Base-by-base conservation (phyloP, 2,329 filamentous ascomycete species). In the Trichoderma brevicompactum region DNA sequence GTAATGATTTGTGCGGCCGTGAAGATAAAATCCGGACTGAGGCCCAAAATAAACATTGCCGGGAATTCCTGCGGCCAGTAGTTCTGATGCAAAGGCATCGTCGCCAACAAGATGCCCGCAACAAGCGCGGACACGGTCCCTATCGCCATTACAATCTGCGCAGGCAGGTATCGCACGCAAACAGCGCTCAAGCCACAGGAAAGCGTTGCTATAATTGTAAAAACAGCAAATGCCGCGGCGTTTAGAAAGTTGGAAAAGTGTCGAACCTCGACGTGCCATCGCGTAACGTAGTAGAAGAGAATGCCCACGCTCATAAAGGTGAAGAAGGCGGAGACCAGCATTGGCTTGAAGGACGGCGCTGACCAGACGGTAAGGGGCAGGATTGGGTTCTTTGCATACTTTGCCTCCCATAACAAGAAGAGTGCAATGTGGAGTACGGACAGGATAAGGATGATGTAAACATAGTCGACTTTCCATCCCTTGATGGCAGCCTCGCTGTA, bases 241-340 rank as follows among this genome's bases (percentile, higher is more conserved):
- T 62, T 62, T 7, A 62, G 46, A 0, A 62, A 50, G 12, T 44
- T 62, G 23, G 58, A 62, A 43, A 19, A 62, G n/a, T 62, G 46
- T 15, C 48, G 48, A 34, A 62, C 12, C 5, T 52, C 38, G 4
- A 62, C 36, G 1, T 62, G 46, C 58, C 58, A 62, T 19, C 58
- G 46, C 5, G 58, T 62, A 13, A 62, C 10, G 23, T 62, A 62
- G 38, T 52, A 62, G 38, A 62, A 23, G 38, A 62, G 46, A 5
- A 62, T 62, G 2, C 58, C 58, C 12, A 36, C 40, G 38, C 58
- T 62, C 58, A 62, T 62, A 52, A 50, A 62, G 6, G 58, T 62
- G 48, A 62, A 62, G 48, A 62, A 62, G 10, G 58, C 58, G 10
- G 58, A 52, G 10, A 62, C 46, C 15, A 62, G 23, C 58, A 62